Evolutionary conservation across 768 basidiomycete genomes (phyloP).

Genomic region (Lactarius hatsudake): DNA sequence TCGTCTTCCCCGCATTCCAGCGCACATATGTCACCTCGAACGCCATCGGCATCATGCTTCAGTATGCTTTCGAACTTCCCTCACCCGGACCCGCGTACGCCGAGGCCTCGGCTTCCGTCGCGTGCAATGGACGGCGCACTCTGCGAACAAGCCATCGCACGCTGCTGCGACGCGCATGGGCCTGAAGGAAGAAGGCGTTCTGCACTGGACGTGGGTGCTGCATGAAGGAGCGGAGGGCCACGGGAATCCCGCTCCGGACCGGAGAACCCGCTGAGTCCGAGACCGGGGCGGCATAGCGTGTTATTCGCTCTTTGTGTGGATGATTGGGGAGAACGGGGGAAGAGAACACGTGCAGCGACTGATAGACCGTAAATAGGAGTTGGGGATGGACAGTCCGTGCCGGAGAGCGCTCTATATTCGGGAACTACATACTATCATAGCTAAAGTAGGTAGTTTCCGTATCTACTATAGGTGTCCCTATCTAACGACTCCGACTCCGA

Average conservation of each 20-base stretch:
- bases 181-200: conserved; percentile 42
- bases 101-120: conserved; percentile 46
- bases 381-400: too few relatives aligned
- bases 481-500: too few relatives aligned
- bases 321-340: conserved; percentile 52
- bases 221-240: conserved; percentile 10
- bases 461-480: too few relatives aligned
- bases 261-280: conserved; percentile 34
- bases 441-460: too few relatives aligned
- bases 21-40: conserved; percentile 25
- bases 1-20: conserved; percentile 17
- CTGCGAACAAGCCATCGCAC: conserved; percentile 38
- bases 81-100: conserved; percentile 13
- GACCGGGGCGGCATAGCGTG: conserved; percentile 46
- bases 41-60: conserved; percentile 42
- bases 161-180: conserved; percentile 45
- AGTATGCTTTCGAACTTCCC: conserved; percentile 34
- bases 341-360: conserved; percentile 37
- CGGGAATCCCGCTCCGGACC: conserved; percentile 21
- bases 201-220: conserved; percentile 42
- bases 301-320: conserved; percentile 58
- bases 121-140: conserved; percentile 44
- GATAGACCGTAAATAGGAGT: conserved; percentile 29
- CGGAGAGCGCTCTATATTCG: too few relatives aligned
- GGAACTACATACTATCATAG: too few relatives aligned